Evolutionary conservation across 1,284 basidiomycete species (phyloP).

Genomic region (Trichosporon sp.): DNA sequence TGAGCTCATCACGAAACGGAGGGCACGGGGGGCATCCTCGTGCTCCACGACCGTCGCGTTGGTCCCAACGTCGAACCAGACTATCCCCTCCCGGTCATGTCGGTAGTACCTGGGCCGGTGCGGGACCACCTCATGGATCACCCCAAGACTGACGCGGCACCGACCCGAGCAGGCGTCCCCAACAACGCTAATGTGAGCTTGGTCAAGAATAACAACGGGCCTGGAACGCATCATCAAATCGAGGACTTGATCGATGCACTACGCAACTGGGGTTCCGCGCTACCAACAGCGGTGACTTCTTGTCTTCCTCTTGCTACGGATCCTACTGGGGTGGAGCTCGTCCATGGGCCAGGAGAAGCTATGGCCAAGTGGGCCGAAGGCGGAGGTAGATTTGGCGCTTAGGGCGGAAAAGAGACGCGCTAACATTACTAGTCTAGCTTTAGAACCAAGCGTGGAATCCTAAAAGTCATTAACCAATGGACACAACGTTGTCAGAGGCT

Average conservation of each 20-base stretch:
- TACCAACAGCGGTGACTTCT: not conserved
- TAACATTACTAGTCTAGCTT: not conserved
- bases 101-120: not conserved
- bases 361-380: not conserved
- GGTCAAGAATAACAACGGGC: not conserved
- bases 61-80: not conserved
- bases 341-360: not conserved
- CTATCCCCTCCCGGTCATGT: not conserved
- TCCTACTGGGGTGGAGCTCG: not conserved
- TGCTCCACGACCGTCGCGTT: not conserved
- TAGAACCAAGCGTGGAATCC: not conserved
- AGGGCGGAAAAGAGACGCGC: not conserved
- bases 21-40: not conserved
- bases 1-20: not conserved
- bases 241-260: not conserved
- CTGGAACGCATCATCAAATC: not conserved
- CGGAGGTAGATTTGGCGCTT: not conserved
- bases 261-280: not conserved
- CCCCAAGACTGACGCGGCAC: not conserved
- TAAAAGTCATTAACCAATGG: not conserved
- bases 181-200: not conserved
- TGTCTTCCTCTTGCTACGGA: not conserved
- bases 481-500: not conserved
- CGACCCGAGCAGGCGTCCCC: not conserved
- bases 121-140: not conserved